Percentiles rank a stretch among this genome's conserved stretches.
phyloP scores from a whole-genome alignment of 2,329 filamentous ascomycete species.

The Paecilomyces variotii region DNA sequence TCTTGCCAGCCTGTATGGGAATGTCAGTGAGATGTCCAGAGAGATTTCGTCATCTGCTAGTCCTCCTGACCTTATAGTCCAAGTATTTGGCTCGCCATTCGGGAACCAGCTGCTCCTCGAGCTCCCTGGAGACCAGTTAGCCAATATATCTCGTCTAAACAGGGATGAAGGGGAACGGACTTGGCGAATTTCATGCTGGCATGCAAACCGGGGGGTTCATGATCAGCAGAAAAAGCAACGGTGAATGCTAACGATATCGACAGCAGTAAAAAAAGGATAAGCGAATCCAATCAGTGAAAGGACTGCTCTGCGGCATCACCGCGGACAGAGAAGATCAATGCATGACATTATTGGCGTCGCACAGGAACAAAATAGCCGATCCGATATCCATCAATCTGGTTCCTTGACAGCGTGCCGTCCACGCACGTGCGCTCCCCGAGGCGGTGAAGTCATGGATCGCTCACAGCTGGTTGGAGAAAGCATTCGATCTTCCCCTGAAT shows the following conservation, averaged over 20 bases:
- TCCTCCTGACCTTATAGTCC: conserved; percentile 66
- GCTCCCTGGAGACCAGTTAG: conserved; percentile 46
- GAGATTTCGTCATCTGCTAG: conserved; percentile 3
- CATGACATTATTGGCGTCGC: not conserved
- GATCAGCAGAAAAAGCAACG: not conserved
- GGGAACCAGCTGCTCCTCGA: conserved; percentile 80
- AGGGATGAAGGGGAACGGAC: conserved; percentile 27
- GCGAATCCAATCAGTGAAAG: not conserved
- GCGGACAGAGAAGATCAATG: not conserved
- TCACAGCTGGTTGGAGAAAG: not conserved
- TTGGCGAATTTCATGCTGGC: conserved; percentile 54
- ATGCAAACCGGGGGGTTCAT: not conserved
- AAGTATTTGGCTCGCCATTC: conserved; percentile 95
- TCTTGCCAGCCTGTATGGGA: conserved; percentile 60
- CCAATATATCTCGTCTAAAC: not conserved
- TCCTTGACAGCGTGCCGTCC: not conserved
- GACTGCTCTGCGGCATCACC: not conserved
- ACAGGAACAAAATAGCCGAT: not conserved
- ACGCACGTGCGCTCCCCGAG: not conserved
- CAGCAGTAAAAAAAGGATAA: not conserved
- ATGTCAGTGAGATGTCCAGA: conserved; percentile 7
- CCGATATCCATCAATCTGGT: not conserved
- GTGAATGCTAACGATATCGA: not conserved
- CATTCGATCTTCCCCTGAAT: too few species aligned
- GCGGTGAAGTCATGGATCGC: not conserved